phyloP scores from a whole-genome alignment of 1,284 basidiomycete species.

The Rhodotorula mucilaginosa region DNA sequence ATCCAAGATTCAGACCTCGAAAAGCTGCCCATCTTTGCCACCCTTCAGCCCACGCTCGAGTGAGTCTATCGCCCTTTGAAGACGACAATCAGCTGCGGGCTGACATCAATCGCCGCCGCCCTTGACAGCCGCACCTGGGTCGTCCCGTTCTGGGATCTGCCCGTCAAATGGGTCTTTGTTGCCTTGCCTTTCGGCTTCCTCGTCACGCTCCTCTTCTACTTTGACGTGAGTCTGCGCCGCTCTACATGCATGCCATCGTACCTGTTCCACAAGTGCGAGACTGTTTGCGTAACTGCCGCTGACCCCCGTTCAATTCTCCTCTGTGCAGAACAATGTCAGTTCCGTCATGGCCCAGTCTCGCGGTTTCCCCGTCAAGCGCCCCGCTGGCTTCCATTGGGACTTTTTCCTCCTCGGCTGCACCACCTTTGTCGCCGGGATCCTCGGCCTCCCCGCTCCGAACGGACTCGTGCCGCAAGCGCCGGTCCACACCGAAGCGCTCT shows the following conservation, averaged over 20 bases:
- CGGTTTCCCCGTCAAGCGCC: slow-evolving; percentile 83
- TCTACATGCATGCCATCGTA: no score
- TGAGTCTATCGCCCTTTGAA: neutral
- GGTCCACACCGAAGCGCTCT: slow-evolving; percentile 82
- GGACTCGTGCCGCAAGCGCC: slow-evolving; percentile 95
- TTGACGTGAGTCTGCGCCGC: slow-evolving; percentile 48
- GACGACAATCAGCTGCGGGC: no score
- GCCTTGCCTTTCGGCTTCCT: slow-evolving; percentile 59
- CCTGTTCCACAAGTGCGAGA: no score
- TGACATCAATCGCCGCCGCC: neutral
- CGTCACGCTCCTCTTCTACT: slow-evolving; percentile 53
- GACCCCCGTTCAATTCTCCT: neutral
- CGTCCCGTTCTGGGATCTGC: slow-evolving; percentile 85
- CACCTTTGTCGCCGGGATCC: slow-evolving; percentile 83
- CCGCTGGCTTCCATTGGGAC: slow-evolving; percentile 83
- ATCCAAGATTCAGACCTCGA: slow-evolving; percentile 40
- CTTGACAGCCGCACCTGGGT: slow-evolving; percentile 61
- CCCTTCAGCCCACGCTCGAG: slow-evolving; percentile 39
- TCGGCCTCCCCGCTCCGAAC: slow-evolving; percentile 90
- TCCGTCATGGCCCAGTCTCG: slow-evolving; percentile 84
- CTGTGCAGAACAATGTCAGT: slow-evolving; percentile 56
- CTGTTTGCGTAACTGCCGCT: no score
- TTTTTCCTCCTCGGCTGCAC: slow-evolving; percentile 79
- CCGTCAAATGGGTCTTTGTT: slow-evolving; percentile 82
- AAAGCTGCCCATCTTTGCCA: slow-evolving; percentile 39